Base-by-base conservation (phyloP, 352 stramenopile species). In the Pythium dissimile region DNA sequence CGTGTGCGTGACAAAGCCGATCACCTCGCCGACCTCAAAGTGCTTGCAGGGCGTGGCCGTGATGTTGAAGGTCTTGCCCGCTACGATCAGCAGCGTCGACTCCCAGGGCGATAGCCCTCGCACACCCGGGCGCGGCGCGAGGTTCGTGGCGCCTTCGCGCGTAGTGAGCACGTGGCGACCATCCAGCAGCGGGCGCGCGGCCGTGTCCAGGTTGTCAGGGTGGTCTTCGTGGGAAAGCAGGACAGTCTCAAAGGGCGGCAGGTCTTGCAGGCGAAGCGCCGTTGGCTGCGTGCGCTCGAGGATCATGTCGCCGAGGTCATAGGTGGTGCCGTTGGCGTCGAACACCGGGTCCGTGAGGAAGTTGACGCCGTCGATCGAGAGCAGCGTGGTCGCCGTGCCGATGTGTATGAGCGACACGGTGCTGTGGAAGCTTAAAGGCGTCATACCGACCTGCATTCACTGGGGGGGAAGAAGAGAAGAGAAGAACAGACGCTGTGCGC, bases 211-310 rank as follows among this genome's bases (percentile, higher is more conserved):
- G 32, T 79, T 79, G 54, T 79, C 67, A 7, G 60, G 21, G 31
- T 76, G 71, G 41, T 76, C 67, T 62, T 79, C 67, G 35, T 75
- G 70, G 21, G 64, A 74, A 13, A 79, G 58, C 11, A 79, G 50
- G 13, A 77, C 53, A 5, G 62, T 62, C 31, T 74, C 51, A 24
- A 74, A 72, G 10, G 63, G 54, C 1, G 69, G 69, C 32, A 77
- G 46, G 16, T 69, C 47, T 15, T 73, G 44, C 15, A 77, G 54
- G 26, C 54, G 39, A 7, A 77, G 57, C 41, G 61, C 61, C 1
- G 58, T 59, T 28, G 61, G 64, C 0, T 64, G 54, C 0, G 59
- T 66, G 20, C 52, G 60, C 4, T 45, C 60, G 23, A 77, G 62
- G 5, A 60, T 10, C 18, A 64, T 34, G 16, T 30, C 42, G 23